These are phyloP conservation scores for Microbotryomycetes sp. DNA, from an alignment of 1,284 basidiomycete species.

Conservation along the genomic window DNA sequence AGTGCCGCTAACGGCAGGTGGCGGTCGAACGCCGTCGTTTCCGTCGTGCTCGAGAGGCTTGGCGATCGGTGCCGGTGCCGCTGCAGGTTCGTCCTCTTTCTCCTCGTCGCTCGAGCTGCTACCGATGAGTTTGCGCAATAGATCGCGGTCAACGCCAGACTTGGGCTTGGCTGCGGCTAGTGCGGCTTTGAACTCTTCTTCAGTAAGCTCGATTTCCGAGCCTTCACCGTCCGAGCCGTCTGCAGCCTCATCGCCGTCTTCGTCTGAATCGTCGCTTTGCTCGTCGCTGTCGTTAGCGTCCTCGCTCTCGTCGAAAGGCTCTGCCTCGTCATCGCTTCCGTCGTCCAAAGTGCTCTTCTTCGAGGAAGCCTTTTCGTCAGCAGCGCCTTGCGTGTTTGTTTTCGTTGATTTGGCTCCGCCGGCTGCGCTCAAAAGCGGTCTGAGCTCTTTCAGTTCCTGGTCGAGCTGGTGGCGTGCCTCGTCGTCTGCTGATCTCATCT, in stretches of 20 bases:
- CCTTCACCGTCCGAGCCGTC: constrained; percentile 5
- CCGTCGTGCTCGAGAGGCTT: no score
- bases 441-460: constrained; percentile 74
- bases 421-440: constrained; percentile 58
- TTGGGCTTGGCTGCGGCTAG: constrained; percentile 25
- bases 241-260: constrained; percentile 42
- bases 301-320: constrained; percentile 8
- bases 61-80: background rate
- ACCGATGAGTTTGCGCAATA: constrained; percentile 35
- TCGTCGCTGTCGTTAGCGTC: constrained; percentile 2
- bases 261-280: constrained; percentile 42
- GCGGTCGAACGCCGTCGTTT: no score
- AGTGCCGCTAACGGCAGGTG: background rate
- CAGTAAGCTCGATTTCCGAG: constrained; percentile 23
- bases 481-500: constrained; percentile 77
- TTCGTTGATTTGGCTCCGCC: constrained; percentile 15
- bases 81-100: constrained; percentile 2
- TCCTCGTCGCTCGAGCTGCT: constrained; percentile 1
- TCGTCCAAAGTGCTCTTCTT: background rate
- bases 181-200: constrained; percentile 24
- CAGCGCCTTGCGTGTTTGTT: constrained; percentile 13
- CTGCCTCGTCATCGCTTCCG: constrained; percentile 2
- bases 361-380: background rate
- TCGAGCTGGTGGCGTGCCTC: constrained; percentile 83
- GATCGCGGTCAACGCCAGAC: constrained; percentile 32